Conservation (phyloP, 768 basidiomycete genomes). For the Lactifluus rugatus region DNA sequence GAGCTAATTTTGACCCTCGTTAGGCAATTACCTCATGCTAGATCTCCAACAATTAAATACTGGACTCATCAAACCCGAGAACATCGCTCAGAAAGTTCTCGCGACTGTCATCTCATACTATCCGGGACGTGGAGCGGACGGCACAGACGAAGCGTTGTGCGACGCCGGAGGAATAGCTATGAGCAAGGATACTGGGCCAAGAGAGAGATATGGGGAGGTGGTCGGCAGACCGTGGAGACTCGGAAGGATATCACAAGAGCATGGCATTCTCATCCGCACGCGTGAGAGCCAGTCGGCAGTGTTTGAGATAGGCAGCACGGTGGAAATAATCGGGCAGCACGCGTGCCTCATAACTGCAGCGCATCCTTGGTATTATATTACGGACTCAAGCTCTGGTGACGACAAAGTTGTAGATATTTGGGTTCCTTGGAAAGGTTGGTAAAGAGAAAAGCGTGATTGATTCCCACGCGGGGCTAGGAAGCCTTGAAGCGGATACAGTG, state of each 20-base stretch:
- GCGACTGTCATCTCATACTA: conserved; percentile 79
- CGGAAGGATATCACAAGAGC: too few species aligned
- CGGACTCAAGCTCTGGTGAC: conserved; percentile 44
- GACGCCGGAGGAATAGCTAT: conserved; percentile 83
- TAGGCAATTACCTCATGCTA: conserved; percentile 73
- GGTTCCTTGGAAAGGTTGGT: too few species aligned
- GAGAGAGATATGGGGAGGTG: conserved; percentile 58
- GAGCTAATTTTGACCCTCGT: not conserved
- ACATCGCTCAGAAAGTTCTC: too few species aligned
- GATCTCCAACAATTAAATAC: conserved; percentile 82
- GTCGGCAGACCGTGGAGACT: too few species aligned
- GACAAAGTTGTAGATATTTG: conserved; percentile 65
- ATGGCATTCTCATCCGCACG: too few species aligned
- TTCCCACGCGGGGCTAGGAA: not conserved
- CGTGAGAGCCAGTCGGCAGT: too few species aligned
- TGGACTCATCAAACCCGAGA: conserved; percentile 42
- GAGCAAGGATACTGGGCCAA: conserved; percentile 77
- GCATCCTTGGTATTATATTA: conserved; percentile 79
- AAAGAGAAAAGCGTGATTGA: too few species aligned
- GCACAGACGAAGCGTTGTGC: conserved; percentile 65
- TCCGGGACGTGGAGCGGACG: conserved; percentile 51
- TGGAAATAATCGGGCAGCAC: conserved; percentile 77
- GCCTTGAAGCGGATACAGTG: not conserved
- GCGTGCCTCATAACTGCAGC: conserved; percentile 76
- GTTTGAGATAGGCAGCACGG: too few species aligned